Evolutionary conservation across 2,329 filamentous ascomycete species (phyloP).

Genomic region (Diatrype stigma): DNA sequence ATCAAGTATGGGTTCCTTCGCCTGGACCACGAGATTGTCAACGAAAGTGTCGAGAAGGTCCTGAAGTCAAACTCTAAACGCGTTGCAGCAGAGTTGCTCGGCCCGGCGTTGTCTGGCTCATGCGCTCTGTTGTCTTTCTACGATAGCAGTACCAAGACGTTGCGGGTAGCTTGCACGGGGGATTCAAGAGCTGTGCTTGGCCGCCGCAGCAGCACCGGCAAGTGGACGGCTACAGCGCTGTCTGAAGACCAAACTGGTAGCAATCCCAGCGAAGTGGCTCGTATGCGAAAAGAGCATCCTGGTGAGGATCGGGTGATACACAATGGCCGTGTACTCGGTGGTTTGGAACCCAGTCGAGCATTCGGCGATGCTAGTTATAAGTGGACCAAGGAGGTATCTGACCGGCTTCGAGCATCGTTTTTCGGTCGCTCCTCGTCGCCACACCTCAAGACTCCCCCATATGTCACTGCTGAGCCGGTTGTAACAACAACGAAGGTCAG

Average conservation of each 20-base stretch:
- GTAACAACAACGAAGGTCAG: conserved; percentile 90
- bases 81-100: conserved; percentile 86
- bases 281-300: conserved; percentile 82
- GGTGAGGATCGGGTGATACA: conserved; percentile 82
- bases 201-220: conserved; percentile 70
- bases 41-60: conserved; percentile 88
- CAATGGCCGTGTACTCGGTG: conserved; percentile 86
- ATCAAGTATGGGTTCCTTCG: conserved; percentile 90
- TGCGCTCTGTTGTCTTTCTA: conserved; percentile 97
- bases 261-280: conserved; percentile 77
- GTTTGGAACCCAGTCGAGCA: conserved; percentile 86
- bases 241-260: conserved; percentile 92
- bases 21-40: conserved; percentile 89
- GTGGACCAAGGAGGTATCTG: conserved; percentile 82
- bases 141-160: conserved; percentile 77
- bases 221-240: conserved; percentile 87
- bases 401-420: conserved; percentile 77
- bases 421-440: conserved; percentile 78
- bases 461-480: conserved; percentile 93
- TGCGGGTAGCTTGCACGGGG: conserved; percentile 92
- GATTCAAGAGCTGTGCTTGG: conserved; percentile 95
- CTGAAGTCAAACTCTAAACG: conserved; percentile 83
- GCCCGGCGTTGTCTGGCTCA: conserved; percentile 92
- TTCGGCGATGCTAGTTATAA: conserved; percentile 98
- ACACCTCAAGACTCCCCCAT: conserved; percentile 84